Percentiles rank a stretch among this genome's conserved stretches.
phyloP scores from a whole-genome alignment of 1,284 basidiomycete species.

The Bjerkandera adusta region DNA sequence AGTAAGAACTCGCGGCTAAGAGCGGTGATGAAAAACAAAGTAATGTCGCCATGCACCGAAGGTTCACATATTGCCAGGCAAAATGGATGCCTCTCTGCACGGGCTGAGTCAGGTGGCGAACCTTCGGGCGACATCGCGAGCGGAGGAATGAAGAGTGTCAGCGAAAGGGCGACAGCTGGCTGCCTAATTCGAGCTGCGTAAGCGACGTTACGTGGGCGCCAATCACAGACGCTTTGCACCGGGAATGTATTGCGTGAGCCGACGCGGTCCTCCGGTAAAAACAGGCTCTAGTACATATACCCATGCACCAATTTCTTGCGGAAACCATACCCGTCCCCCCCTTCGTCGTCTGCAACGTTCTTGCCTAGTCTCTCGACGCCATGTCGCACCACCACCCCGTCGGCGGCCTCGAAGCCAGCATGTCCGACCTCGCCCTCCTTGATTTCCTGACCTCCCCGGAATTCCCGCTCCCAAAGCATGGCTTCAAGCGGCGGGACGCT shows the following conservation, averaged over 20 bases:
- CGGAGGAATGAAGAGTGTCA: no score
- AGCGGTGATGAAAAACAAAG: no score
- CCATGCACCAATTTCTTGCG: conserved; percentile 2
- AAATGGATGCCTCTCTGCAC: no score
- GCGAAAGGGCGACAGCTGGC: no score
- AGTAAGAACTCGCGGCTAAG: no score
- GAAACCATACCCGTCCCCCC: not conserved
- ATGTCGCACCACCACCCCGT: conserved; percentile 21
- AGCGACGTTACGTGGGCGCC: no score
- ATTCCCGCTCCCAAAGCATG: conserved; percentile 33
- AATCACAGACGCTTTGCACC: conserved; percentile 1
- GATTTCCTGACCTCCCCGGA: conserved; percentile 51
- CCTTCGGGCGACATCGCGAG: no score
- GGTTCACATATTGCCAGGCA: no score
- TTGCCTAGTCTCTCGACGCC: no score
- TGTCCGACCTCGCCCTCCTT: conserved; percentile 46
- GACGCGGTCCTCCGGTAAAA: conserved; percentile 16
- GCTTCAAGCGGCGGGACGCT: conserved; percentile 55
- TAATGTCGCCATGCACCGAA: no score
- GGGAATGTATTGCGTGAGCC: conserved; percentile 13
- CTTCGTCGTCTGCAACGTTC: conserved; percentile 9
- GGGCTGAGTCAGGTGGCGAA: no score
- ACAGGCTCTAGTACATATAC: conserved; percentile 13
- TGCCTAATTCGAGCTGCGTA: no score
- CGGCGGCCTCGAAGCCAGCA: conserved; percentile 26